Evolutionary conservation across 2,329 filamentous ascomycete genomes (phyloP), one percentile per base, ranked within the genome.

Genomic region (Aspergillus nomiae): DNA sequence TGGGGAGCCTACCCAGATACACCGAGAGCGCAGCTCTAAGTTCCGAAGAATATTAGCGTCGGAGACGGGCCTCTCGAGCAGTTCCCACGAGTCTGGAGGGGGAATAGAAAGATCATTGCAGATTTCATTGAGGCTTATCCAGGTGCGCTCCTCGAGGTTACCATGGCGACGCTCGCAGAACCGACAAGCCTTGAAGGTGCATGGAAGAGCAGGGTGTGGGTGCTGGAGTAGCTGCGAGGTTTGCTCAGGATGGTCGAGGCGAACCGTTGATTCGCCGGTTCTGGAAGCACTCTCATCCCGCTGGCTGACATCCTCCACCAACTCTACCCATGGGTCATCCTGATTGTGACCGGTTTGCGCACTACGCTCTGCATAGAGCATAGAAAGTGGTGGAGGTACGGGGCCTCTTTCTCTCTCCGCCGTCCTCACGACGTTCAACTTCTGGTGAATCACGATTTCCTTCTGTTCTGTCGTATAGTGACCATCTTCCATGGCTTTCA

Each of bases 381-480:
- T 60, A 38, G 57, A 46, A 14, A 53, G 16, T 2, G 57, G 19
- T 21, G 61, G 21, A 28, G 32, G 32, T 19, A 32, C 28, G 6
- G 53, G 46, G 3, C 21, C 50, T 50, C 30, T 68, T 14, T 64
- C 69, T 19, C 63, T 69, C 24, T 70, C 70, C 56, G 70, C 70
- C 41, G 66, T 68, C 63, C 65, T 63, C 63, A 68, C 63, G 24
- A 73, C 76, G 46, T 61, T 64, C 45, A 67, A 56, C 63, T 81
- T 82, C 71, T 84, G 81, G 56, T 73, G 67, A 43, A 78, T 73
- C 56, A 84, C 66, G 10, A 69, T 75, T 58, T 77, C 70, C 55
- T 80, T 72, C 64, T 85, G 77, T 21, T 78, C 76, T 3, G 72
- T 61, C 4, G 74, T 80, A 71, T 84, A 84, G 21, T 78, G 70